phyloP scores from a whole-genome alignment of 2,329 filamentous ascomycete species.

The Diaporthe sp. region DNA sequence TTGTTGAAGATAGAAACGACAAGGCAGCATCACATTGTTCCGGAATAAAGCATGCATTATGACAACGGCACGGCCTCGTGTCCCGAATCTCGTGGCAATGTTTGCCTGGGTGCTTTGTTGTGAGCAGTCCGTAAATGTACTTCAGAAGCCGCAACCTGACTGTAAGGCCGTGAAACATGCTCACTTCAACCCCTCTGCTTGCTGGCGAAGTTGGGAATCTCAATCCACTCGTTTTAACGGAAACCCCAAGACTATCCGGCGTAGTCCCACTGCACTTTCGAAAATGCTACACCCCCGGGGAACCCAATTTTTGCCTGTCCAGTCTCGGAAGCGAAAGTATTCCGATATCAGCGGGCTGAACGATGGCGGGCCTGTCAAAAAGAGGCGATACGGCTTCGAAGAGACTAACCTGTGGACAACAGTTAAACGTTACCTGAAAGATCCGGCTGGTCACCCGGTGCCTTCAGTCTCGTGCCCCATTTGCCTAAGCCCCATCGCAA shows the following conservation, averaged over 20 bases:
- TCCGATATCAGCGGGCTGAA: not conserved
- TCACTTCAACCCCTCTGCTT: not conserved
- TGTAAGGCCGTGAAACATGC: no score
- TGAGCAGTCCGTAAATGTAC: not conserved
- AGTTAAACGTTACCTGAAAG: not conserved
- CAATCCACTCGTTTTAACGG: not conserved
- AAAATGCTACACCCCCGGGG: not conserved
- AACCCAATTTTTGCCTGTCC: no score
- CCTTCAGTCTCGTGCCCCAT: not conserved
- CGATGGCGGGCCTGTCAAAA: not conserved
- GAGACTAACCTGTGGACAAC: constrained; percentile 10
- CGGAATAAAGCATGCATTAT: not conserved
- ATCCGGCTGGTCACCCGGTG: not conserved
- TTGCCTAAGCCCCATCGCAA: not conserved
- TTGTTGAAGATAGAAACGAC: not conserved
- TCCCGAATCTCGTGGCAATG: not conserved
- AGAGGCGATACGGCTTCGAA: not conserved
- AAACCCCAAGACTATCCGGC: not conserved
- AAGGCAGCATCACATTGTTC: not conserved
- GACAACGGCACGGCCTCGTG: not conserved
- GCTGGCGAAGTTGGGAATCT: not conserved
- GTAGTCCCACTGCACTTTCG: not conserved
- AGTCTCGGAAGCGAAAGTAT: not conserved
- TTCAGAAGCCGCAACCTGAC: not conserved
- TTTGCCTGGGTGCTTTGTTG: not conserved